A percentile compares a stretch with the other conserved stretches of the same genome.
Evolutionary conservation across 768 basidiomycete genomes (phyloP).

Genomic region (Auriscalpium orientale): DNA sequence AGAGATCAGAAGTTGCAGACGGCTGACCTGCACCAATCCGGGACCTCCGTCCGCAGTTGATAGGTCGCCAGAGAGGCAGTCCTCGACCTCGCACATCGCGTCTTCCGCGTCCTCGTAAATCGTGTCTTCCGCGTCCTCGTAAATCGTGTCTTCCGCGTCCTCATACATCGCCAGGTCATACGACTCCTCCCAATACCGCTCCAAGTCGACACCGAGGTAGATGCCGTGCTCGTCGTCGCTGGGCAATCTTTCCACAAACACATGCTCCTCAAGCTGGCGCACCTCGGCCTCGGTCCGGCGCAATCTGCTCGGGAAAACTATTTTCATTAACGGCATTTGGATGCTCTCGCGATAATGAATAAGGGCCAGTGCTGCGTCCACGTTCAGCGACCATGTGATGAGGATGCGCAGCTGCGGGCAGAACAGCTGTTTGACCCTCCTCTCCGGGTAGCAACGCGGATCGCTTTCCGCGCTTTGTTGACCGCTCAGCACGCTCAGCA

Average conservation of each 20-base stretch:
- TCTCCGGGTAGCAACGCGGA: background rate
- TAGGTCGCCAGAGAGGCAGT: too few species aligned
- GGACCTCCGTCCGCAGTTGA: too few species aligned
- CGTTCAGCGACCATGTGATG: background rate
- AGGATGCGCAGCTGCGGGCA: background rate
- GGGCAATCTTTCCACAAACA: background rate
- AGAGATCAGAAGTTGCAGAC: too few species aligned
- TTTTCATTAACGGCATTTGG: background rate
- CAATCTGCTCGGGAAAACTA: background rate
- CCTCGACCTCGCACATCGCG: too few species aligned
- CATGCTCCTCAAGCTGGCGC: background rate
- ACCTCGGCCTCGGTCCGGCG: background rate
- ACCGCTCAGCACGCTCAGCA: background rate
- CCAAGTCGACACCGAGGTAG: background rate
- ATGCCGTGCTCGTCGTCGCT: background rate
- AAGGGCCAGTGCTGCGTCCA: background rate
- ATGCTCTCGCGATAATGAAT: background rate
- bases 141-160: background rate
- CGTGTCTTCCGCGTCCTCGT: background rate
- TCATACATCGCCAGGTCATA: background rate
- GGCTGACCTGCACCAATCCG: too few species aligned
- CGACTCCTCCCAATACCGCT: background rate
- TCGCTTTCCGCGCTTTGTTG: background rate
- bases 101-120: background rate
- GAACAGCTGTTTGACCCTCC: background rate